Base-by-base conservation (phyloP, 164 flowering plant genomes). In the Annona squamosa region DNA sequence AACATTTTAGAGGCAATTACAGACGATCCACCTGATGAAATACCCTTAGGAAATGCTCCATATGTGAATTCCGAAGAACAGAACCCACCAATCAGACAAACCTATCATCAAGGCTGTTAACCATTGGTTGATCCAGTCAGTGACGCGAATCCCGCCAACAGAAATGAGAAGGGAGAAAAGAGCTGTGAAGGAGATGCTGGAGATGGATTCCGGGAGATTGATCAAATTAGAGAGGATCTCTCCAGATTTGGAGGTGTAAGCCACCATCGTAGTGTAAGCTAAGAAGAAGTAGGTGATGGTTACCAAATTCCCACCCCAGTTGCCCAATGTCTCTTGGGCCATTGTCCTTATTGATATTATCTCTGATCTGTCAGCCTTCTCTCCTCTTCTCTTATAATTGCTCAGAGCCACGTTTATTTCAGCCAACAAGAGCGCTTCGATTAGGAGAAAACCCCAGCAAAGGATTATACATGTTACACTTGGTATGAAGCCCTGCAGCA, bases 271-370 rank as follows among this genome's bases (percentile, higher is more conserved):
- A 77, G 88, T 83, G 79, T 89, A 92, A 57, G 88, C 91, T 72
- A 91, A 83, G 87, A 91, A 88, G 47, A 90, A 77, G 79, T 87
- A 90, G 63, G 75, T 82, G 1, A 77, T 62, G 19, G 91, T 83
- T 37, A 87, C 91, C 26, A 90, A 45, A 63, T 67, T 73, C 45
- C 93, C 94, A 70, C 94, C 93, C 84, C 82, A 84, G 71, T 84
- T 84, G 68, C 93, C 94, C 65, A 90, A 80, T 37, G 93, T 88
- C 76, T 89, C 90, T 82, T 90, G 87, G 2, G 97, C 92, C 94
- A 92, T 90, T 9, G 92, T 92, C 78, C 89, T 87, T 19, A 90
- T 81, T 37, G 97, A 92, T 63, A 92, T 86, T 6, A 85, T 78
- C 72, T 86, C 87, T 46, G 87, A 65, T 46, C 82, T 10, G 13